phyloP scores from a whole-genome alignment of 2,329 filamentous ascomycete genomes.

The Aspergillus sp. region DNA sequence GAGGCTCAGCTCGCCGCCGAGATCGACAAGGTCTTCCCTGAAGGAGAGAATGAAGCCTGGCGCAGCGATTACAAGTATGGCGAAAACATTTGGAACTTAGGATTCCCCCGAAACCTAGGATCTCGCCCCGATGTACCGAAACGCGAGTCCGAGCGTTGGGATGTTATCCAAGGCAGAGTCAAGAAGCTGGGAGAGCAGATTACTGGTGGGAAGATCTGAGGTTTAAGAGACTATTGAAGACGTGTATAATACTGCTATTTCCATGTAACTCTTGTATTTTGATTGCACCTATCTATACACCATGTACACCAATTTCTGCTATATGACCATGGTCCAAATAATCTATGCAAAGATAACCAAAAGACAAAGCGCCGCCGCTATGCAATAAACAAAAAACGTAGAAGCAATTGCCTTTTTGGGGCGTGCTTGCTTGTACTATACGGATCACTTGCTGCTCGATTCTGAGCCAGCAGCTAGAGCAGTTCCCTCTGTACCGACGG shows the following conservation, averaged over 20 bases:
- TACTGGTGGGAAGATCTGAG: conserved; percentile 64
- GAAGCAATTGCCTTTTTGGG: background rate
- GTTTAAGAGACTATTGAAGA: conserved; percentile 35
- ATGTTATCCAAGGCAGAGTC: conserved; percentile 56
- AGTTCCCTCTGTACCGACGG: conserved; percentile 29
- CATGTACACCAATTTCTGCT: conserved; percentile 16
- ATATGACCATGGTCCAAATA: background rate
- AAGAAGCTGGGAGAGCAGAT: conserved; percentile 66
- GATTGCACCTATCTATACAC: conserved; percentile 10
- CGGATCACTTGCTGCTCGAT: background rate
- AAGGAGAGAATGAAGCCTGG: conserved; percentile 50
- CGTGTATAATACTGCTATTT: conserved; percentile 25
- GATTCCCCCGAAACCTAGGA: conserved; percentile 44
- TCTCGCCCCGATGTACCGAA: conserved; percentile 29
- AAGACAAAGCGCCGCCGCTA: conserved; percentile 16
- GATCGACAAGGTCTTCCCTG: conserved; percentile 75
- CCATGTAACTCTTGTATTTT: conserved; percentile 8
- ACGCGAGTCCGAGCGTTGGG: conserved; percentile 38
- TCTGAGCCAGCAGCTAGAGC: conserved; percentile 26
- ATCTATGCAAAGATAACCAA: background rate
- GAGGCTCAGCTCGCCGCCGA: conserved; percentile 72
- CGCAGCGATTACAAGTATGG: conserved; percentile 43
- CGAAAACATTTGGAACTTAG: conserved; percentile 54
- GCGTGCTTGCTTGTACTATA: background rate
- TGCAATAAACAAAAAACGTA: conserved; percentile 5